Base-by-base conservation (phyloP, 257 asterid species). In the Plantago major region DNA sequence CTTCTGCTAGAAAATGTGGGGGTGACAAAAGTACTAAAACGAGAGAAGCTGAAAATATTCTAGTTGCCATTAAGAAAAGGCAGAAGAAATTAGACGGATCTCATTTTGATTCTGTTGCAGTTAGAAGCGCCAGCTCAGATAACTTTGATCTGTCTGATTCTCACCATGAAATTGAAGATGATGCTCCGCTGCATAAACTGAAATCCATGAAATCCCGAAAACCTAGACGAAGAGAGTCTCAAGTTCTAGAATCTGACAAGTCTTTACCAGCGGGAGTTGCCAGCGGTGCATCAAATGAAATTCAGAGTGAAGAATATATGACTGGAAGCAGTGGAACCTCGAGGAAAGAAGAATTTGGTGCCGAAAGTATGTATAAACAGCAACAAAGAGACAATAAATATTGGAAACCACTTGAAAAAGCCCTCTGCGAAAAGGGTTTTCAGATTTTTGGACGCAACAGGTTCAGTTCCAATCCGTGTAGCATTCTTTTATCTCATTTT, bases 401-500 rank as follows among this genome's bases (percentile, higher is more conserved):
- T 62, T 93, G 99, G 99, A 93, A 73, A 75, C 85, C 95, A 46
- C 67, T 93, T 78, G 99, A 93, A 61, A 87, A 80, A 74, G 82
- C 92, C 60, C 85, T 93, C 26, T 93, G 80, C 76, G 97, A 89
- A 67, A 87, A 93, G 84, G 99, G 99, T 53, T 46, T 87, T 44
- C 89, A 77, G 79, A 89, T 93, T 52, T 93, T 87, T 82, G 99
- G 95, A 51, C 76, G 78, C 66, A 87, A 81, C 92, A 89, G 99
- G 99, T 93, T 58, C 67, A 79, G 61, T 62, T 65, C 53, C 58
- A 65, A 57, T 30, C 75, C 40, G n/a, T 53, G 38, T 19, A 19
- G 58, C 42, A 53, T 53, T 26, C 14, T 40, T 12, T n/a, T 26
- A 26, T 47, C 17, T 62, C 16, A 44, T 60, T 68, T 71, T 43